Base-by-base conservation (phyloP, 2,329 filamentous ascomycete species). In the Pezicula radicicola region DNA sequence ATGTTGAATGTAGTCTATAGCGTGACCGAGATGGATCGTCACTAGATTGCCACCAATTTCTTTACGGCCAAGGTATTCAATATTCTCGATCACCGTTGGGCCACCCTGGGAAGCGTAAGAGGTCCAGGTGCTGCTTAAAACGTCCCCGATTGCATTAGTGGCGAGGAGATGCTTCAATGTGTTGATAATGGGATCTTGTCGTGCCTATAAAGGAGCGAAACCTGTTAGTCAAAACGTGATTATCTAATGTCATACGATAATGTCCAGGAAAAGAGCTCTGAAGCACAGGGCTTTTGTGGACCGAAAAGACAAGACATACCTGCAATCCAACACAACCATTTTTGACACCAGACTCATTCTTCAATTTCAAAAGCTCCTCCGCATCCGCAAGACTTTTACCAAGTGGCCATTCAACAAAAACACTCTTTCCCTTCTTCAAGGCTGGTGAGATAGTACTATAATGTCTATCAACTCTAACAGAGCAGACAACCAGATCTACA, bases 401-500 rank as follows among this genome's bases (percentile, higher is more conserved):
- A 0, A 78, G 65, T 3, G 75, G 77, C 75, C 76, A 77, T 57
- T 80, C 77, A 27, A 73, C 69, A 51, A 74, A 79, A 8, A 76
- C 70, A 44, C 75, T 66, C 58, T 80, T 79, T 19, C 72, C 70
- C 3, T 74, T 71, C 50, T 68, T 63, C 5, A 80, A 59, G 10
- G 67, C 68, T 1, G 76, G 74, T 15, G 65, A 65, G 18, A 75
- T 67, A 9, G 74, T 62, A 3, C 62, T 50, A 51, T 72, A 69
- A 53, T 79, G 75, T 16, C 67, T 63, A 27, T 72, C 70, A 3
- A 79, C 75, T 3, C 72, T 67, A 9, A 76, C 72, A 49, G 66
- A 68, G 52, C 74, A 70, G 41, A 77, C 73, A 9, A 80, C 69
- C 4, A 80, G 67, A 51, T 80, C 76, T 46, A 80, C 64, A 46